Percentiles rank a stretch among this genome's conserved stretches.
phyloP scores from a whole-genome alignment of 108 stramenopile species.

The Licmophora abbreviata region DNA sequence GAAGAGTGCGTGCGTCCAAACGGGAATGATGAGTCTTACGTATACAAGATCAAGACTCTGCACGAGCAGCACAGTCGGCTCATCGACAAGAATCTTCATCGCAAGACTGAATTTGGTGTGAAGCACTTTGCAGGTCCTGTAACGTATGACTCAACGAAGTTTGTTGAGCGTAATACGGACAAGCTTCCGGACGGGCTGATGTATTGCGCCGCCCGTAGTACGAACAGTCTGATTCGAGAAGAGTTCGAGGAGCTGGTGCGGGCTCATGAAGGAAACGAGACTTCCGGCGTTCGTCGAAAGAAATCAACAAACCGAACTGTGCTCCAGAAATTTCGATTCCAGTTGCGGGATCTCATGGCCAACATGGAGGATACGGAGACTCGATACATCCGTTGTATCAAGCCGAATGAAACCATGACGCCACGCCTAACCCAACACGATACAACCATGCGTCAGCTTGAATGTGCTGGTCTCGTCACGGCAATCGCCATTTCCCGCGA shows the following conservation, averaged over 20 bases:
- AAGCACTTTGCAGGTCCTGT: conserved; percentile 85
- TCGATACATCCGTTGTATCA: conserved; percentile 88
- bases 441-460: conserved; percentile 77
- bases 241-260: conserved; percentile 27
- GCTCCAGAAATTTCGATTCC: conserved; percentile 52
- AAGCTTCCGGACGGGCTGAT: conserved; percentile 59
- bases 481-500: conserved; percentile 83
- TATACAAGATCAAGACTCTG: conserved; percentile 48
- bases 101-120: conserved; percentile 68
- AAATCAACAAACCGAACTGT: conserved; percentile 42
- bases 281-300: conserved; percentile 24
- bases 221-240: conserved; percentile 47
- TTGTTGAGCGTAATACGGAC: conserved; percentile 80
- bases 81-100: conserved; percentile 43
- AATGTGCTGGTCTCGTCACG: conserved; percentile 91
- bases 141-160: conserved; percentile 64
- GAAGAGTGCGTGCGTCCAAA: conserved; percentile 89
- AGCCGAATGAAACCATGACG: conserved; percentile 67
- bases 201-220: conserved; percentile 36
- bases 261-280: conserved; percentile 6
- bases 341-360: conserved; percentile 54
- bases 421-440: conserved; percentile 53
- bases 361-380: conserved; percentile 60
- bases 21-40: conserved; percentile 76
- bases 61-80: conserved; percentile 31